Conservation (phyloP, 306 rosid species). For the Arachis stenosperma region DNA sequence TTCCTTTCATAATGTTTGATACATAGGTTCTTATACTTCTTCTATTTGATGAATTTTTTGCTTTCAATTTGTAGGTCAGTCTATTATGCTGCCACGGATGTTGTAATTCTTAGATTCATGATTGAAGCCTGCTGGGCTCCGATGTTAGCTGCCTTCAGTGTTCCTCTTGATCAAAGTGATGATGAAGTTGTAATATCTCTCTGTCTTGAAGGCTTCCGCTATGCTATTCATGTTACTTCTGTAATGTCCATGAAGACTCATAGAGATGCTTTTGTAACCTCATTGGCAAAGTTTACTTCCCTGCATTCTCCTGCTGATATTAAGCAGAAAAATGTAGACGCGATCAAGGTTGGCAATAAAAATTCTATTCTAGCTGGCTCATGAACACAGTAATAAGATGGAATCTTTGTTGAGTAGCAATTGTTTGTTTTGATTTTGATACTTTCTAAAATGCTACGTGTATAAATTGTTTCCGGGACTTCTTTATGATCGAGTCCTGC, state of each 20-base stretch:
- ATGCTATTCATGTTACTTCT: conserved; percentile 88
- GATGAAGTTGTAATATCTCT: conserved; percentile 79
- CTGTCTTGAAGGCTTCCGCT: conserved; percentile 88
- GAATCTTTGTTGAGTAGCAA: conserved; percentile 2
- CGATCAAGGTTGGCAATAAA: conserved; percentile 81
- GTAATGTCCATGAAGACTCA: conserved; percentile 99
- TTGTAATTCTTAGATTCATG: conserved; percentile 93
- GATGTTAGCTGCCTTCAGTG: conserved; percentile 99
- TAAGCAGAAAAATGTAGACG: conserved; percentile 93
- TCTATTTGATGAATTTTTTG: conserved; percentile 21
- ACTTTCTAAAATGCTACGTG: background rate
- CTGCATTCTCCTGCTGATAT: conserved; percentile 95
- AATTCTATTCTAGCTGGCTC: conserved; percentile 36
- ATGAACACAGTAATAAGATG: conserved; percentile 5
- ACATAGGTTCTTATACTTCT: background rate
- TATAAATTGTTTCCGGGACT: background rate
- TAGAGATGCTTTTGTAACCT: conserved; percentile 93
- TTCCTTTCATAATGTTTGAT: conserved; percentile 25
- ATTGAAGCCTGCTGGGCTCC: conserved; percentile 99
- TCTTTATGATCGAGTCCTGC: conserved; percentile 18
- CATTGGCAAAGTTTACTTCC: conserved; percentile 94
- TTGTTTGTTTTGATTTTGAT: conserved; percentile 20
- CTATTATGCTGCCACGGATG: conserved; percentile 98
- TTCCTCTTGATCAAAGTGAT: conserved; percentile 92
- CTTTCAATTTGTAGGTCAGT: conserved; percentile 77